Conservation (phyloP, 2,329 filamentous ascomycete genomes). For the Nemania abortiva region DNA sequence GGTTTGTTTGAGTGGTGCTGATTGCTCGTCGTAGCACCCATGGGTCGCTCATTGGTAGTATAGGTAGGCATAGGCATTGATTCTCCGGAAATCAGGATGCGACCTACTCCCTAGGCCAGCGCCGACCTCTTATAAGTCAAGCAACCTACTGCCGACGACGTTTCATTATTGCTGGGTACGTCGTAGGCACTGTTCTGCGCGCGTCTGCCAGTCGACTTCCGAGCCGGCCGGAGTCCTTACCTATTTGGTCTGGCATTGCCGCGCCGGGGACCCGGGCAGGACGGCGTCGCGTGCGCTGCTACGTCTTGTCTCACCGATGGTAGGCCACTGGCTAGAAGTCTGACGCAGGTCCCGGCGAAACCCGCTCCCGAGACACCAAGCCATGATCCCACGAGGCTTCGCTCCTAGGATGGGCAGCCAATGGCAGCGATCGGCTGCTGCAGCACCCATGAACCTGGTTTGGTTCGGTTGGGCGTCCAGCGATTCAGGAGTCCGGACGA, state of each 20-base stretch:
- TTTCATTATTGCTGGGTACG: not conserved
- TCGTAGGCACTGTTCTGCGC: not conserved
- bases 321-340: not conserved
- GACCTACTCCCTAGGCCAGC: not conserved
- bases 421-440: not conserved
- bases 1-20: not conserved
- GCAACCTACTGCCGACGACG: not conserved
- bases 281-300: not conserved
- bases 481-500: not conserved
- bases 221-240: slow-evolving; percentile 17
- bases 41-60: not conserved
- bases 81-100: not conserved
- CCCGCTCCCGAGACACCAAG: slow-evolving; percentile 33
- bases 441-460: slow-evolving; percentile 16
- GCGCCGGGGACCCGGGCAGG: not conserved
- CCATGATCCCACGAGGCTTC: slow-evolving; percentile 18
- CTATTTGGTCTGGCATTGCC: slow-evolving; percentile 15
- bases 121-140: not conserved
- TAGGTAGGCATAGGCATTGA: not conserved
- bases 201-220: not conserved
- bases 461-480: not conserved
- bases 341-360: slow-evolving; percentile 29
- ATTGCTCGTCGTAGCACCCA: not conserved
- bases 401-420: slow-evolving; percentile 6
- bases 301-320: not conserved